Percentiles rank a stretch among this genome's conserved stretches.
Evolutionary conservation across 1,284 basidiomycete genomes (phyloP).

Genomic region (Ganoderma meredithae): DNA sequence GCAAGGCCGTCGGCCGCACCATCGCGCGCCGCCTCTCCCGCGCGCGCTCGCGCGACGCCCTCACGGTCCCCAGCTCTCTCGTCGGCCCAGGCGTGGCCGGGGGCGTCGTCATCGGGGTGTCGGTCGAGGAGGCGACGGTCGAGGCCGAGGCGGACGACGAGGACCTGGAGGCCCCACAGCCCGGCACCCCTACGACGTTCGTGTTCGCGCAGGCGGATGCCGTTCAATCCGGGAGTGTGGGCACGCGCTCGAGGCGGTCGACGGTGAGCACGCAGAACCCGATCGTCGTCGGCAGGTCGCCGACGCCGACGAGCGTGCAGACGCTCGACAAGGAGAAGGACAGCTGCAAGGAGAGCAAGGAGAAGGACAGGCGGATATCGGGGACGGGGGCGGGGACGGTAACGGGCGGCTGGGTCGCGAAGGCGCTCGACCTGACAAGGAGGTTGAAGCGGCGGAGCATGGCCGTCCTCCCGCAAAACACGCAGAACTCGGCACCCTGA

Average conservation of each 20-base stretch:
- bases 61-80: conserved; percentile 31
- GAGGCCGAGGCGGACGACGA: conserved; percentile 46
- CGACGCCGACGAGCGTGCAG: conserved; percentile 5
- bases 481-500: conserved; percentile 9
- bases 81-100: conserved; percentile 39
- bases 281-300: neutral
- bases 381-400: conserved; percentile 1
- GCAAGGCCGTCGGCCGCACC: conserved; percentile 55
- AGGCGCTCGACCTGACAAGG: conserved; percentile 57
- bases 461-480: conserved; percentile 29
- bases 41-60: conserved; percentile 41
- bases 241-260: conserved; percentile 44
- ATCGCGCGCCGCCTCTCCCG: conserved; percentile 62
- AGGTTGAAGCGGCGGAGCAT: conserved; percentile 57
- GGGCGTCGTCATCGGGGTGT: conserved; percentile 61
- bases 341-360: conserved; percentile 12
- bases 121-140: conserved; percentile 62
- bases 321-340: conserved; percentile 5
- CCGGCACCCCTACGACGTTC: conserved; percentile 35
- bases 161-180: conserved; percentile 34
- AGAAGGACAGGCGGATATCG: conserved; percentile 35
- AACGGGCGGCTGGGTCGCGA: conserved; percentile 48
- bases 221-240: conserved; percentile 37
- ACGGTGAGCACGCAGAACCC: conserved; percentile 44
- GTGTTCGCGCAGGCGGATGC: conserved; percentile 45